Evolutionary conservation across 2,329 filamentous ascomycete species (phyloP).

Genomic region (Cytospora chrysosperma): DNA sequence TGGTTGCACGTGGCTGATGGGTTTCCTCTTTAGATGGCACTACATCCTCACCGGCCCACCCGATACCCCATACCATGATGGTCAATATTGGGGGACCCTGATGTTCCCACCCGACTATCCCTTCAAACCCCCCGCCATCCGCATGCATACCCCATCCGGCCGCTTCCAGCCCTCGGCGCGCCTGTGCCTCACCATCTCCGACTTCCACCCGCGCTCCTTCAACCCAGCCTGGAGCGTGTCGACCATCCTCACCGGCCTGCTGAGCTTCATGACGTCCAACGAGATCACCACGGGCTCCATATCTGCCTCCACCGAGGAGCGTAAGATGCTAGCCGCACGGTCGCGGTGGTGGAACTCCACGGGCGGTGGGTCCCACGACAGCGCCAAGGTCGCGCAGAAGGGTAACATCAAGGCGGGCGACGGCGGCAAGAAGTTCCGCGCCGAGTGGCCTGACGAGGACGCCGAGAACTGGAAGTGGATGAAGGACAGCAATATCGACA

Average conservation of each 20-base stretch:
- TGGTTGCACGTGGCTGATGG: conserved; percentile 18
- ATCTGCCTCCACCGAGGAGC: conserved; percentile 72
- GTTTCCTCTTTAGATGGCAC: conserved; percentile 65
- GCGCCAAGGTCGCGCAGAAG: conserved; percentile 53
- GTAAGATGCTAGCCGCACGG: conserved; percentile 72
- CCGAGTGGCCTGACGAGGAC: conserved; percentile 88
- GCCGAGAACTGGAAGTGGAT: conserved; percentile 92
- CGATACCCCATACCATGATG: conserved; percentile 87
- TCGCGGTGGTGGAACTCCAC: conserved; percentile 97
- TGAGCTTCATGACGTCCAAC: conserved; percentile 98
- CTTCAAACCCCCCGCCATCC: conserved; percentile 93
- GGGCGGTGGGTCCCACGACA: conserved; percentile 72
- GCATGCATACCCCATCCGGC: conserved; percentile 97
- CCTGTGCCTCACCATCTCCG: conserved; percentile 91
- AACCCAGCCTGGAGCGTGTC: conserved; percentile 98
- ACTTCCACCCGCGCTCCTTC: conserved; percentile 97
- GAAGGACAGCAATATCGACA: conserved; percentile 76
- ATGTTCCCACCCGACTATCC: conserved; percentile 96
- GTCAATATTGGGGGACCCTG: conserved; percentile 97
- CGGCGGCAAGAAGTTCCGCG: conserved; percentile 83
- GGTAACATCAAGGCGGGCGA: conserved; percentile 90
- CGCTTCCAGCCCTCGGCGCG: conserved; percentile 92
- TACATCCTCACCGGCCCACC: conserved; percentile 95
- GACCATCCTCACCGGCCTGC: conserved; percentile 88
- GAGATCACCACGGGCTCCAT: conserved; percentile 97